phyloP scores from a whole-genome alignment of 2,329 filamentous ascomycete species.

The Tolypocladium sp. region DNA sequence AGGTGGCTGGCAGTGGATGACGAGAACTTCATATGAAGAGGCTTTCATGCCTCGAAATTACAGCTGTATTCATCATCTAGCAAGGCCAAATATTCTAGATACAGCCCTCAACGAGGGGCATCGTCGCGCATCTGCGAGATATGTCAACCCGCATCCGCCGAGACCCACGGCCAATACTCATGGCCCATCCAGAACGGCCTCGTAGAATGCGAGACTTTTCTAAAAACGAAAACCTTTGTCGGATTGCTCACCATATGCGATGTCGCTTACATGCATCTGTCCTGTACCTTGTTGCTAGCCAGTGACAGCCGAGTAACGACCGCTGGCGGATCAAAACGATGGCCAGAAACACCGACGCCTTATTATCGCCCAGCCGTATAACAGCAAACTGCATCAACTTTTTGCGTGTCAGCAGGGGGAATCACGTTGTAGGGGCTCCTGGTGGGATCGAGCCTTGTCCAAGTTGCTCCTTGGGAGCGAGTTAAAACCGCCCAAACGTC shows the following conservation, averaged over 20 bases:
- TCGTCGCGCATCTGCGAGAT: constrained; percentile 8
- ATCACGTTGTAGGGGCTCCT: constrained; percentile 4
- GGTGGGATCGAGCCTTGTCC: constrained; percentile 9
- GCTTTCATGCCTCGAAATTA: constrained; percentile 4
- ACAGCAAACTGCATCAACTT: constrained; percentile 7
- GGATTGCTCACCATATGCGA: constrained; percentile 1
- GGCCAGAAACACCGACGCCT: background rate
- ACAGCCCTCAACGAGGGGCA: constrained; percentile 11
- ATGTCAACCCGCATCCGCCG: background rate
- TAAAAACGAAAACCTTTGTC: background rate
- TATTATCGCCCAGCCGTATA: background rate
- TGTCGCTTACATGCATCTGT: background rate
- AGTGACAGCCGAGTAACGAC: background rate
- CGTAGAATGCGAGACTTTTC: background rate
- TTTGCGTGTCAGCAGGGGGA: constrained; percentile 12
- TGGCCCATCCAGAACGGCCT: background rate
- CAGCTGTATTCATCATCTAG: constrained; percentile 22
- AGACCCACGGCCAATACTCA: background rate
- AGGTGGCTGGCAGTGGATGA: background rate
- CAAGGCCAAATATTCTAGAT: constrained; percentile 16
- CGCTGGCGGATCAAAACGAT: background rate
- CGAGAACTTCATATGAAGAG: background rate
- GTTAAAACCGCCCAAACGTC: constrained; percentile 3
- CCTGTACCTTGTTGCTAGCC: background rate
- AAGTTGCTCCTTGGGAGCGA: constrained; percentile 4